Percentiles rank a stretch among this genome's conserved stretches.
These are phyloP conservation scores for Blastobotrys arbuscula DNA, from an alignment of 1,139 yeast genomes.

Conservation along the genomic window DNA sequence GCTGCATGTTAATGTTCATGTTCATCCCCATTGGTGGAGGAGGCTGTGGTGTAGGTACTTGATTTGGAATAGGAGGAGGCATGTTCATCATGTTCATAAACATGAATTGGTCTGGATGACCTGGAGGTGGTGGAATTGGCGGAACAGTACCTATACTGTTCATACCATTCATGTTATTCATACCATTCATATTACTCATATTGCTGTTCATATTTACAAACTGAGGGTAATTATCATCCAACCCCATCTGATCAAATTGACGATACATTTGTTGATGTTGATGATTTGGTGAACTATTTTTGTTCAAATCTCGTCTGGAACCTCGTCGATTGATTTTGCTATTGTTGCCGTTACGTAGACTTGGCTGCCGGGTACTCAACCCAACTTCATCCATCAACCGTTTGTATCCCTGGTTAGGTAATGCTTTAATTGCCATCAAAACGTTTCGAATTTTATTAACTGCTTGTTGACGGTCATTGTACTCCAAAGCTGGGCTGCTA, in stretches of 20 bases:
- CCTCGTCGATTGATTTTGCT: constrained; percentile 2
- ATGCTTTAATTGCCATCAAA: constrained; percentile 52
- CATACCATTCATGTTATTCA: not conserved
- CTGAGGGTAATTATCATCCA: constrained; percentile 2
- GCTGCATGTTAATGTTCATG: not conserved
- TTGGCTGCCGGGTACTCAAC: constrained; percentile 34
- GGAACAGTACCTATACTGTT: constrained; percentile 6
- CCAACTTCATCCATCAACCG: constrained; percentile 93
- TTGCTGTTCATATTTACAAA: not conserved
- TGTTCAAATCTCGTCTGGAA: not conserved
- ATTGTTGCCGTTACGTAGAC: constrained; percentile 14
- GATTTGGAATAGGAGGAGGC: constrained; percentile 4
- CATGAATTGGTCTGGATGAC: constrained; percentile 3
- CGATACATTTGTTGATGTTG: constrained; percentile 5
- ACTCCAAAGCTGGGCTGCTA: constrained; percentile 30
- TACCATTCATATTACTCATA: not conserved
- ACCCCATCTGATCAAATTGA: constrained; percentile 19
- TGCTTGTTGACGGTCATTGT: constrained; percentile 51
- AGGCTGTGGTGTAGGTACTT: constrained; percentile 6
- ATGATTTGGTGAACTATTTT: not conserved
- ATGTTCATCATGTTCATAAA: constrained; percentile 2
- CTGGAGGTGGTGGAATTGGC: constrained; percentile 8
- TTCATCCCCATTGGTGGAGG: not conserved
- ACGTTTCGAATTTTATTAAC: constrained; percentile 56
- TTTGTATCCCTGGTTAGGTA: constrained; percentile 66